Base-by-base conservation (phyloP, 2,329 filamentous ascomycete species). In the Fusarium odoratissimum region DNA sequence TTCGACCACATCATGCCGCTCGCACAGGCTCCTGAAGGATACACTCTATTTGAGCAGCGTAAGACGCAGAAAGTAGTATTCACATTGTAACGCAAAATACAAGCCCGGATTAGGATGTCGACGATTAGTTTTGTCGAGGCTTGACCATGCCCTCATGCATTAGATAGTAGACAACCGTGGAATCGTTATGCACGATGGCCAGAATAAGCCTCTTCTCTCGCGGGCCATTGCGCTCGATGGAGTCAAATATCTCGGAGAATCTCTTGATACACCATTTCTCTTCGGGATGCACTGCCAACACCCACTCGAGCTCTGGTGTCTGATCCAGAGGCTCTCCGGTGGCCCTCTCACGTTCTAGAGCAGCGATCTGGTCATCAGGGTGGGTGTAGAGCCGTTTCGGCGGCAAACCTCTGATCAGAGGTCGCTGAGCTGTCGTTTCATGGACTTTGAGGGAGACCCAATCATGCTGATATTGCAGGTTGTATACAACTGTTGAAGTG, bases 91-190 rank as follows among this genome's bases (percentile, higher is more conserved):
- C 25, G 38, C 13, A 28, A 17, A 56, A 45, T 30, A 25, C 19
- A 44, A 56, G n/a, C 44, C 42, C 23, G 28, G 60, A 19, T 16
- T 16, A 51, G 21, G 28, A 46, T n/a, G 11, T 6, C 33, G 37
- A 40, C 17, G 30, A 35, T 64, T 83, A 95, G 80, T 96, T 96
- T 80, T 95, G 93, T 64, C 93, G 87, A 30, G 93, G 93, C 84
- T 95, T 96, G 59, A 95, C 92, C 72, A 95, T 90, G n/a, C 93
- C 93, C 80, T 95, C 93, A 77, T 95, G 93, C 80, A 95, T 89
- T 71, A 95, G 87, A 79, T 96, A 96, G 82, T 95, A 96, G 44
- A 94, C 92, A 23, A 96, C 87, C 0, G 93, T 95, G 72, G 93
- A 95, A 82, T 96, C 93, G 76, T 92, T 90, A 78, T 94, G 91